Percentiles rank a stretch among this genome's conserved stretches.
Conservation (phyloP, 345 rosid genomes). For the Populus nigra region DNA sequence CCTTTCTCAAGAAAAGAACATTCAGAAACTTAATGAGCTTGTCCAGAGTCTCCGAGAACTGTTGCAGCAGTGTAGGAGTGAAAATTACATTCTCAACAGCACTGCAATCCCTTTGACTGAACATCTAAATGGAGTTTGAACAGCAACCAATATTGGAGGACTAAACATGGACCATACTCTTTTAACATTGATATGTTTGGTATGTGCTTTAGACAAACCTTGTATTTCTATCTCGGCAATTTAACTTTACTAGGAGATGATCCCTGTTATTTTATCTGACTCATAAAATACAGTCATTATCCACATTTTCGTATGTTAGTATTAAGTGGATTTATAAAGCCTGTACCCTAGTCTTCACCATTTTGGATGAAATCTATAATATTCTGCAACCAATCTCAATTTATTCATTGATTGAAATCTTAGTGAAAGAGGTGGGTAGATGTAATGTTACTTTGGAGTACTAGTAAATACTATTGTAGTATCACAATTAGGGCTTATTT, state of each 20-base stretch:
- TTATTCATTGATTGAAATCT: neutral
- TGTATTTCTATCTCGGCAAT: neutral
- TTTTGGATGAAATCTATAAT: neutral
- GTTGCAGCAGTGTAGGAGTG: constrained; percentile 51
- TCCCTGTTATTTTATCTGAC: constrained; percentile 9
- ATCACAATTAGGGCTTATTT: neutral
- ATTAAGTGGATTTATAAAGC: neutral
- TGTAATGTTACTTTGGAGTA: neutral
- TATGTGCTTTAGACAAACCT: constrained; percentile 21
- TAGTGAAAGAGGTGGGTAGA: neutral
- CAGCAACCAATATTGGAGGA: constrained; percentile 43
- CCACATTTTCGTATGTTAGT: neutral
- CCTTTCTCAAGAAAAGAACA: constrained; percentile 68
- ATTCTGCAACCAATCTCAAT: neutral
- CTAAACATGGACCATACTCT: constrained; percentile 21
- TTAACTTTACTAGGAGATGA: neutral
- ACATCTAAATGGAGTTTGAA: constrained; percentile 47
- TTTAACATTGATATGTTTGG: constrained; percentile 13
- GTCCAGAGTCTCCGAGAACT: constrained; percentile 54
- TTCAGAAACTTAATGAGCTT: constrained; percentile 61
- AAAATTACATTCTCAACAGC: constrained; percentile 31
- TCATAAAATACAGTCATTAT: neutral
- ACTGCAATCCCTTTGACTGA: constrained; percentile 39
- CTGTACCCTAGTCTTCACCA: neutral
- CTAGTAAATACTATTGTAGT: neutral